phyloP scores from a whole-genome alignment of 2,329 filamentous ascomycete species.

The Penicillium capsulatum region DNA sequence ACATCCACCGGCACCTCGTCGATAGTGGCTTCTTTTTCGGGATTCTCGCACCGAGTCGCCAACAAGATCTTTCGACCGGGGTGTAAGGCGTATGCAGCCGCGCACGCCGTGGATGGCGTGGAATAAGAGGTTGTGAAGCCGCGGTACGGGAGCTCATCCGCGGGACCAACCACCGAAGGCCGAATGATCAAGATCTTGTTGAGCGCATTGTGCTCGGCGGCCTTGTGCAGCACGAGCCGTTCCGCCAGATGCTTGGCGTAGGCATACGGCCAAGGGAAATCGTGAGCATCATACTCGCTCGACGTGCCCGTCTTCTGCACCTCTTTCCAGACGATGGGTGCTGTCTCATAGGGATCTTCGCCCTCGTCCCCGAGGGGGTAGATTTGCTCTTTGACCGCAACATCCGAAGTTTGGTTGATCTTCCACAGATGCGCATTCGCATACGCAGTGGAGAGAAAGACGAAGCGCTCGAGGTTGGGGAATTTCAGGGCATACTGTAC shows the following conservation, averaged over 20 bases:
- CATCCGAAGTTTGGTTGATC: constrained; percentile 10
- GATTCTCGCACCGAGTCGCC: constrained; percentile 16
- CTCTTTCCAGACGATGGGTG: constrained; percentile 14
- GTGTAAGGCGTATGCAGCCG: constrained; percentile 19
- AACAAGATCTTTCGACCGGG: constrained; percentile 16
- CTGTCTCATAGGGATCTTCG: constrained; percentile 9
- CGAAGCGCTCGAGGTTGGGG: constrained; percentile 19
- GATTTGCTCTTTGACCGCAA: constrained; percentile 15
- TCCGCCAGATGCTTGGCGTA: constrained; percentile 19
- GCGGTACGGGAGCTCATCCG: constrained; percentile 19
- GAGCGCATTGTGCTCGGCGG: constrained; percentile 11
- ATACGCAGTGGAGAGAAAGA: constrained; percentile 21
- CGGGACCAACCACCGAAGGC: constrained; percentile 23
- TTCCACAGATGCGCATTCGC: constrained; percentile 21
- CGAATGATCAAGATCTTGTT: constrained; percentile 23
- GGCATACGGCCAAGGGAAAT: constrained; percentile 19
- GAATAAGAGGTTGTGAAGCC: constrained; percentile 18
- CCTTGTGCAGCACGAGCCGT: constrained; percentile 15
- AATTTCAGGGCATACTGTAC: constrained; percentile 21
- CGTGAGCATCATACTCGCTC: constrained; percentile 14
- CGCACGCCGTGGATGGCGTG: constrained; percentile 17
- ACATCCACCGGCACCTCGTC: constrained; percentile 27
- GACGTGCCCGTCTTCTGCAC: constrained; percentile 17
- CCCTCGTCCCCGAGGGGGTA: constrained; percentile 12
- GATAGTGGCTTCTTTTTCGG: constrained; percentile 17